Conservation (phyloP, 2,329 filamentous ascomycete species). For the Seiridium unicorne region DNA sequence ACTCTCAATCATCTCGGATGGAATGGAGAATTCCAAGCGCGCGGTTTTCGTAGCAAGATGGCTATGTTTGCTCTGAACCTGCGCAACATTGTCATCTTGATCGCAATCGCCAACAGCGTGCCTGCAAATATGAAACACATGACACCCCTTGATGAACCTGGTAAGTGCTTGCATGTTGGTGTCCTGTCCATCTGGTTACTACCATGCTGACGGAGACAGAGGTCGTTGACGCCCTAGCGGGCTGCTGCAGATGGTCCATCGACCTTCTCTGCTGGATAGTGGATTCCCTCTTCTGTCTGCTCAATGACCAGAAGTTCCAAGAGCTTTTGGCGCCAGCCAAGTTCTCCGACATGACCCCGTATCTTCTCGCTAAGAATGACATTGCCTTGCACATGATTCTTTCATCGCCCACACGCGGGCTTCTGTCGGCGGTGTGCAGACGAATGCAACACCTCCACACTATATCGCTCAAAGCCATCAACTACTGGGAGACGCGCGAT, state of each 20-base stretch:
- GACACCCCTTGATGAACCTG: conserved; percentile 62
- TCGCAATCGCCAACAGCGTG: conserved; percentile 61
- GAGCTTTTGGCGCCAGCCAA: conserved; percentile 44
- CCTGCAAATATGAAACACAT: conserved; percentile 52
- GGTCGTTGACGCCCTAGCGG: conserved; percentile 68
- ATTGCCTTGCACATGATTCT: conserved; percentile 64
- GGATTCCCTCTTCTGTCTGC: conserved; percentile 57
- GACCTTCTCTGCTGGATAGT: conserved; percentile 65
- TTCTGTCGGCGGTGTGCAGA: conserved; percentile 68
- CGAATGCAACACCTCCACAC: conserved; percentile 58
- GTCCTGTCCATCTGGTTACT: conserved; percentile 12
- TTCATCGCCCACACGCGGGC: conserved; percentile 70
- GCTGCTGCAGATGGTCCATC: conserved; percentile 76
- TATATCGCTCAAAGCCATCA: conserved; percentile 46
- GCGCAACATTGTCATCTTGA: conserved; percentile 66
- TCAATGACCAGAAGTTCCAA: conserved; percentile 50
- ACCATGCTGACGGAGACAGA: conserved; percentile 41
- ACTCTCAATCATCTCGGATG: conserved; percentile 79
- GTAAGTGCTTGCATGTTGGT: conserved; percentile 31
- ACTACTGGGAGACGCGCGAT: conserved; percentile 44
- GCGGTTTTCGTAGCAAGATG: conserved; percentile 70
- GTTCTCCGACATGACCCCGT: conserved; percentile 46
- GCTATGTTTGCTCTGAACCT: conserved; percentile 74
- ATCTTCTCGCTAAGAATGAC: conserved; percentile 54
- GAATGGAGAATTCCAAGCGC: conserved; percentile 57